These are phyloP conservation scores for Gentiana macrophylla DNA, from an alignment of 257 asterid species.

Conservation along the genomic window DNA sequence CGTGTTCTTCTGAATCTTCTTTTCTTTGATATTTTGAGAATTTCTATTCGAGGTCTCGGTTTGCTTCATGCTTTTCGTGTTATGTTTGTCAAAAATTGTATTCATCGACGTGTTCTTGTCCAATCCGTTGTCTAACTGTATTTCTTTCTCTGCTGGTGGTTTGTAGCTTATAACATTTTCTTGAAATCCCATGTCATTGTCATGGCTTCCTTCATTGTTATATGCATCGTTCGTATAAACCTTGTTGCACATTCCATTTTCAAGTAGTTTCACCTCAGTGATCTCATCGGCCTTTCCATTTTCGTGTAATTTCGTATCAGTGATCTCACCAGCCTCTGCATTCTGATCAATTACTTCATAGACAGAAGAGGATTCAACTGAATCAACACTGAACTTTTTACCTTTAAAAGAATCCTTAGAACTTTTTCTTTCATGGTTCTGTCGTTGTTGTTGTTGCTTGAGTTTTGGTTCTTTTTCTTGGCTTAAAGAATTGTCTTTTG, in stretches of 20 bases:
- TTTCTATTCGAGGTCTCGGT: conserved; percentile 13
- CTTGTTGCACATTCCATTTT: conserved; percentile 14
- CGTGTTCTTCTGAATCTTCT: conserved; percentile 20
- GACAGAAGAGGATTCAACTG: conserved; percentile 13
- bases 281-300: conserved; percentile 24
- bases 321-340: conserved; percentile 12
- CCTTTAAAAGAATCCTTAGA: conserved; percentile 18
- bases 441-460: background rate
- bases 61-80: conserved; percentile 13
- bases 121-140: conserved; percentile 17
- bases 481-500: conserved; percentile 18
- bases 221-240: conserved; percentile 29
- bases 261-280: conserved; percentile 31
- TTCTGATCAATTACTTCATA: background rate
- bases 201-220: conserved; percentile 21
- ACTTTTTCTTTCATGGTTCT: conserved; percentile 16
- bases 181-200: conserved; percentile 12
- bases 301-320: background rate
- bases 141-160: conserved; percentile 7
- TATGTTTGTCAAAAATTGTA: conserved; percentile 9
- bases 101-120: conserved; percentile 10
- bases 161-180: conserved; percentile 5
- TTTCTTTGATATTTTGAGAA: conserved; percentile 10
- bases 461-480: conserved; percentile 14
- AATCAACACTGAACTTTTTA: conserved; percentile 19